phyloP scores from a whole-genome alignment of 768 basidiomycete species.

The Termitomyces sp. region DNA sequence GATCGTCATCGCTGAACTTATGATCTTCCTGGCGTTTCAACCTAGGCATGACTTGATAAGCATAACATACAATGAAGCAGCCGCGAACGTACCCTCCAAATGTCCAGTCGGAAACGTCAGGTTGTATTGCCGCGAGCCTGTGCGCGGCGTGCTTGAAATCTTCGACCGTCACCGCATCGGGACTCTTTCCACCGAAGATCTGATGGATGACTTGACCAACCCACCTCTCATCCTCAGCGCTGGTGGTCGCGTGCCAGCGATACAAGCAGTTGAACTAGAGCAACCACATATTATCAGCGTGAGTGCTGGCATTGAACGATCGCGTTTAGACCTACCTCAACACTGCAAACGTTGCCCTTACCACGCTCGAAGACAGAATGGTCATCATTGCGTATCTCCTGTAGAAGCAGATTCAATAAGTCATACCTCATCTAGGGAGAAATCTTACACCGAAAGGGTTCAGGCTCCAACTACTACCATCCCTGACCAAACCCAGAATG shows the following conservation, averaged over 20 bases:
- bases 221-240: slow-evolving; percentile 68
- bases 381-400: slow-evolving; percentile 64
- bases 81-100: slow-evolving; percentile 47
- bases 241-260: slow-evolving; percentile 82
- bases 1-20: slow-evolving; percentile 62
- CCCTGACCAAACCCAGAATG: slow-evolving; percentile 73
- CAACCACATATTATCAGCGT: neutral
- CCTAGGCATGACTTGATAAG: slow-evolving; percentile 25
- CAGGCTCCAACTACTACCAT: slow-evolving; percentile 75
- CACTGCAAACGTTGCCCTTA: slow-evolving; percentile 76
- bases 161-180: slow-evolving; percentile 36
- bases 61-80: neutral
- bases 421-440: neutral
- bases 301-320: too few relatives aligned
- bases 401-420: neutral
- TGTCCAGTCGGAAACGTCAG: slow-evolving; percentile 57
- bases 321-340: slow-evolving; percentile 51
- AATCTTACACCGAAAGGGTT: slow-evolving; percentile 60
- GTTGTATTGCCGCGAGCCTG: slow-evolving; percentile 33
- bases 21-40: slow-evolving; percentile 57
- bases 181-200: slow-evolving; percentile 48
- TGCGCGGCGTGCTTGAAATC: slow-evolving; percentile 50
- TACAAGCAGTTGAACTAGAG: slow-evolving; percentile 79
- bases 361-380: slow-evolving; percentile 73
- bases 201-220: slow-evolving; percentile 41